These are phyloP conservation scores for Penicillium pancosmium DNA, from an alignment of 495 filamentous ascomycete species.

Conservation along the genomic window DNA sequence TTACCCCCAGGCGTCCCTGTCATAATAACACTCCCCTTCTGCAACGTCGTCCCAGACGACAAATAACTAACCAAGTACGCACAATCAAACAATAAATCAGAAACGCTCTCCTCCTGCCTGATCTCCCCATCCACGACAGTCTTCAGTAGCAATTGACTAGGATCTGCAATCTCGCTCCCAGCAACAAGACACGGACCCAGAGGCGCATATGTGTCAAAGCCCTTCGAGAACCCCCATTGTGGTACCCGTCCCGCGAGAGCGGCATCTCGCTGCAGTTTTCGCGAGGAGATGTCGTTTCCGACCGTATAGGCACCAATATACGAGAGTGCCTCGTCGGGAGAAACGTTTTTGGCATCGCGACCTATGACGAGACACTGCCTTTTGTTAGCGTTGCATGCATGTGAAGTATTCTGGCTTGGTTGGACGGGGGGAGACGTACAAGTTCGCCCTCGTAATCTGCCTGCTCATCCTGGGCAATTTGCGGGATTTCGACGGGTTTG, in stretches of 20 bases:
- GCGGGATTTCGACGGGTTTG: conserved; percentile 45
- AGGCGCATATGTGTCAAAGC: conserved; percentile 77
- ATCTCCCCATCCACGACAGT: conserved; percentile 66
- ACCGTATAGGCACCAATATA: conserved; percentile 53
- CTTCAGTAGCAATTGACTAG: conserved; percentile 56
- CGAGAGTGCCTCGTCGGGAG: conserved; percentile 38
- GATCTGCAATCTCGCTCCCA: conserved; percentile 44
- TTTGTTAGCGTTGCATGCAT: neutral
- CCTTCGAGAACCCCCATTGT: conserved; percentile 75
- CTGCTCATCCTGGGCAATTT: conserved; percentile 51
- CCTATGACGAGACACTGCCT: conserved; percentile 40
- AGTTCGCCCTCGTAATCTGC: conserved; percentile 59
- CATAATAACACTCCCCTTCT: conserved; percentile 76
- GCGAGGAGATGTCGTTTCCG: conserved; percentile 53
- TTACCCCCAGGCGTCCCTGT: conserved; percentile 62
- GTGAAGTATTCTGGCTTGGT: neutral
- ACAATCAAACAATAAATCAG: conserved; percentile 73
- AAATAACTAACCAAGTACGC: conserved; percentile 67
- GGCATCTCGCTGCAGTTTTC: conserved; percentile 48
- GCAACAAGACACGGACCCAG: conserved; percentile 58
- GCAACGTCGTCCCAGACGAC: conserved; percentile 68
- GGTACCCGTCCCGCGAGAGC: conserved; percentile 63
- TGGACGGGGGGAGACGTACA: conserved; percentile 19
- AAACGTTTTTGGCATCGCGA: conserved; percentile 48
- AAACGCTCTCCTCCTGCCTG: conserved; percentile 65